Evolutionary conservation across 225 moss, liverwort and hornwort genomes (phyloP).

Genomic region (Rhytidiadelphus loreus): DNA sequence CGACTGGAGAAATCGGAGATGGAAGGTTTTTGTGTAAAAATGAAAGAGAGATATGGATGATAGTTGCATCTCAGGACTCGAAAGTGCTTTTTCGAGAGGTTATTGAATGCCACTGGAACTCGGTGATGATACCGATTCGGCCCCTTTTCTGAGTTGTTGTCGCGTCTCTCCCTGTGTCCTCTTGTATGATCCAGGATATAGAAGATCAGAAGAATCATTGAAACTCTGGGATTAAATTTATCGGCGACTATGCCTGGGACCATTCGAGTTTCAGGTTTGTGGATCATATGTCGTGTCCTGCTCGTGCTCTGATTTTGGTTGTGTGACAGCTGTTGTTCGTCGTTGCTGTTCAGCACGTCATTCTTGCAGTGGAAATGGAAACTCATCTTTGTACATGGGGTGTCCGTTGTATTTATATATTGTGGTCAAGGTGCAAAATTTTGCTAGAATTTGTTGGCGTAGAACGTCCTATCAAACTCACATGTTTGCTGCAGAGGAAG

Average conservation of each 20-base stretch:
- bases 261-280: slow-evolving; percentile 60
- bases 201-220: neutral
- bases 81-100: neutral
- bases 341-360: neutral
- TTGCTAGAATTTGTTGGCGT: neutral
- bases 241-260: slow-evolving; percentile 52
- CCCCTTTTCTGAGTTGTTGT: neutral
- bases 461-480: neutral
- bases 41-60: neutral
- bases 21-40: neutral
- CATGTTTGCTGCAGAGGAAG: neutral
- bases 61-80: neutral
- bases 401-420: neutral
- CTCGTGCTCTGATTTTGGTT: neutral
- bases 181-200: neutral
- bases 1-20: neutral
- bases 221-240: neutral
- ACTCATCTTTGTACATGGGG: neutral
- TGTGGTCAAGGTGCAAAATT: neutral
- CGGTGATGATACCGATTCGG: neutral
- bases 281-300: neutral
- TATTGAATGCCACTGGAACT: neutral
- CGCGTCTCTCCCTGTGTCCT: neutral
- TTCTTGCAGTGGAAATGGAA: neutral
- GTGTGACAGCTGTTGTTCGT: neutral